Evolutionary conservation across 306 rosid species (phyloP).

Genomic region (Prunus dulcis): DNA sequence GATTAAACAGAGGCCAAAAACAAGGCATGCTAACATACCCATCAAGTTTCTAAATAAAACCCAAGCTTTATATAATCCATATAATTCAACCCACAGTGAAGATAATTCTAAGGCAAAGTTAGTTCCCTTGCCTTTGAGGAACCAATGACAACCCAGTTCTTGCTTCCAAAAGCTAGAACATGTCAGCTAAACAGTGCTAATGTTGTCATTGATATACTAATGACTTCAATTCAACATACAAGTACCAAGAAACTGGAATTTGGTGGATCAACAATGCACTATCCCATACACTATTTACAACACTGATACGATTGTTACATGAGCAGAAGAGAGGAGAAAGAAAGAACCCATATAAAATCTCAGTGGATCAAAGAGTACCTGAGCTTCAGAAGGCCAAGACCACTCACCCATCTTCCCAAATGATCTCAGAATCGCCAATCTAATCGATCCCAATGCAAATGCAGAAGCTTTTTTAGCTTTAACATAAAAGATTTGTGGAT

Average conservation of each 20-base stretch:
- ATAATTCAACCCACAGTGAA: conserved; percentile 1
- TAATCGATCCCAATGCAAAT: background rate
- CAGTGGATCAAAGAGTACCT: conserved; percentile 41
- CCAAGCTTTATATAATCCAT: background rate
- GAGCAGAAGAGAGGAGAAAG: background rate
- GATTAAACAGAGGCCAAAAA: background rate
- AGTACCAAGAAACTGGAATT: background rate
- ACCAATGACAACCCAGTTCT: conserved; percentile 7
- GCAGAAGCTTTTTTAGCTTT: background rate
- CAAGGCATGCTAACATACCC: background rate
- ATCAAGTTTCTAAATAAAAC: background rate
- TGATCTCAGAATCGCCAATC: background rate
- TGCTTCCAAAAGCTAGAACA: conserved; percentile 2
- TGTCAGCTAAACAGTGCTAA: background rate
- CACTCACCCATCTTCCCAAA: conserved; percentile 36
- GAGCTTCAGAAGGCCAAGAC: conserved; percentile 66
- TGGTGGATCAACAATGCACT: background rate
- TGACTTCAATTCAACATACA: background rate
- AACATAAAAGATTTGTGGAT: background rate
- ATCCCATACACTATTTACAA: background rate
- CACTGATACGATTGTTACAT: background rate
- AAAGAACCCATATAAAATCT: background rate
- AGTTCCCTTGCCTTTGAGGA: background rate
- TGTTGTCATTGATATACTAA: background rate
- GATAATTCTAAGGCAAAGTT: background rate